phyloP scores from a whole-genome alignment of 179 eudicot species.

The Silene coronaria region DNA sequence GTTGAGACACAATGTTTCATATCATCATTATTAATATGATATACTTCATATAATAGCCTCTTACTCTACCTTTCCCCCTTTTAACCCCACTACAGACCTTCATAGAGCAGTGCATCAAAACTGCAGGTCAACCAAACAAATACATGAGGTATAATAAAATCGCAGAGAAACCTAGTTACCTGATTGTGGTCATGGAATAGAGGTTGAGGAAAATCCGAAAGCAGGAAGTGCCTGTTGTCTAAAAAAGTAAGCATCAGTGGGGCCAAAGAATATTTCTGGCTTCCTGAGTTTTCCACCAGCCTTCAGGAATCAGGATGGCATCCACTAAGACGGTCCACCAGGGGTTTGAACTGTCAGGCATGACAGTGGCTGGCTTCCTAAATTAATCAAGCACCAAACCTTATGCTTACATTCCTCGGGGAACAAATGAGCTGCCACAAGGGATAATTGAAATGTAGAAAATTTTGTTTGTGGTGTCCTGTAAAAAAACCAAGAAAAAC shows the following conservation, averaged over 20 bases:
- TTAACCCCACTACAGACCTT: no score
- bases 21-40: no score
- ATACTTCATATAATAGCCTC: no score
- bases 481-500: no score
- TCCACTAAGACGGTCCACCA: conserved; percentile 79
- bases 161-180: conserved; percentile 32
- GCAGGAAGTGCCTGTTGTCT: conserved; percentile 71
- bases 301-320: conserved; percentile 32
- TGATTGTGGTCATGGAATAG: conserved; percentile 90
- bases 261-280: conserved; percentile 75
- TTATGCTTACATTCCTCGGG: conserved; percentile 62
- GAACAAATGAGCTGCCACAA: background rate
- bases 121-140: no score
- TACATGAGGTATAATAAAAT: no score
- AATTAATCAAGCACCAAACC: conserved; percentile 50
- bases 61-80: no score
- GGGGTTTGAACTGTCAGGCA: conserved; percentile 58
- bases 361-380: conserved; percentile 56
- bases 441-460: no score
- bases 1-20: no score
- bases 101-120: no score
- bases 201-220: conserved; percentile 79
- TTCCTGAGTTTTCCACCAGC: conserved; percentile 59
- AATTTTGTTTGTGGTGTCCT: no score
- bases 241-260: conserved; percentile 79